These are phyloP conservation scores for Hanseniaspora occidentalis DNA, from an alignment of 805 yeast genomes.

Conservation along the genomic window DNA sequence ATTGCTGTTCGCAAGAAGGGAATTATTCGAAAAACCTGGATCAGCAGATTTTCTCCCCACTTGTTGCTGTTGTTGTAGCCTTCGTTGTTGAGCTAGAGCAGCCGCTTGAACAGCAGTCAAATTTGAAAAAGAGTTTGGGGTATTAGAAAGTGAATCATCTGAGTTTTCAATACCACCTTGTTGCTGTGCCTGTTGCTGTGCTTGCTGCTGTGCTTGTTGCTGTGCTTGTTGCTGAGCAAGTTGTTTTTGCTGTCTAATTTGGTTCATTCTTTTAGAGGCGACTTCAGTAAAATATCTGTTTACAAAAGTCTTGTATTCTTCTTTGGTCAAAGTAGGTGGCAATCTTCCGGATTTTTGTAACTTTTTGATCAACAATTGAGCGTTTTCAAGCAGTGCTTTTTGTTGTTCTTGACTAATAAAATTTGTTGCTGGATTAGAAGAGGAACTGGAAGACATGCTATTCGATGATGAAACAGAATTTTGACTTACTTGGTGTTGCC, in stretches of 20 bases:
- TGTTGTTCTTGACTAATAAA: constrained; percentile 20
- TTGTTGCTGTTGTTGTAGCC: constrained; percentile 2
- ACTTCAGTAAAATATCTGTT: constrained; percentile 7
- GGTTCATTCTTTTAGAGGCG: constrained; percentile 6
- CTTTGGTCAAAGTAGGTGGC: constrained; percentile 3
- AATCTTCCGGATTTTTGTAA: constrained; percentile 15
- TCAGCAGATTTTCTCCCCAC: constrained; percentile 1
- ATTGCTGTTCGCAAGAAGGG: no score
- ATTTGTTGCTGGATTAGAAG: not conserved
- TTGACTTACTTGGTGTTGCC: not conserved
- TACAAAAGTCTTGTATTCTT: constrained; percentile 3
- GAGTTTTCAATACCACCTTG: no score
- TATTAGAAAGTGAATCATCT: no score
- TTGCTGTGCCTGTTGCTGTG: constrained; percentile 1
- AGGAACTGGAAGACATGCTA: not conserved
- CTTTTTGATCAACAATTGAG: constrained; percentile 6
- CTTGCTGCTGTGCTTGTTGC: constrained; percentile 5
- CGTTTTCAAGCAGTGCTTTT: constrained; percentile 7
- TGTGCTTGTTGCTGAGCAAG: constrained; percentile 15
- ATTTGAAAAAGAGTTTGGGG: not conserved
- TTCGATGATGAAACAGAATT: constrained; percentile 3
- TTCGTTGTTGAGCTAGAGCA: not conserved
- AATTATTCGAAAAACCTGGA: no score
- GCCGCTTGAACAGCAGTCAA: not conserved
- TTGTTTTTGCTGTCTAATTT: constrained; percentile 16